Evolutionary conservation across 306 rosid genomes (phyloP), one percentile per base, ranked within the genome.

Genomic region (Citrullus amarus): DNA sequence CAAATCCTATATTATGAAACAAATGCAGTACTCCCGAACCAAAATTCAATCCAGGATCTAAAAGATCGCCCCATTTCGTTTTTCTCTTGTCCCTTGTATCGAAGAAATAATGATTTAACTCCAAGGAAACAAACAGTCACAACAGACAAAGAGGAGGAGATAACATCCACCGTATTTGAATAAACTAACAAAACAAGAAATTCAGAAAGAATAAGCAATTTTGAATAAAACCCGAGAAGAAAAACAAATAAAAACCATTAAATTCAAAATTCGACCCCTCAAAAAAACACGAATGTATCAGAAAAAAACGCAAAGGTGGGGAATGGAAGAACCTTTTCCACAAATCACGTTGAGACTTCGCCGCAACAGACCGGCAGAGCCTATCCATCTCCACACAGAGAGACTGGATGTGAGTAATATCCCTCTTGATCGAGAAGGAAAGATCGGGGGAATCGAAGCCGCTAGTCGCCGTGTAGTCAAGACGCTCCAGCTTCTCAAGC

Each of bases 311-410:
- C 44, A 53, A 61, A 6, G 28, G 38, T 3, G 53, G 25, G 16
- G 20, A 22, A 43, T 41, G 44, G 56, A 39, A 44, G 55, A 41
- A 90, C 98, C 97, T 87, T 85, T 84, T 90, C 98, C 96, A 93
- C 76, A 90, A 96, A 86, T 93, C 97, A 66, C 96, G 96, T 10
- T 93, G 91, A 70, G 97, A 81, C 79, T 91, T 93, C 54, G 91
- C 88, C 0, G 84, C 83, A 4, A 93, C 84, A 2, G 92, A 88
- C 44, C 92, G 91, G 88, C 90, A 95, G 76, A 92, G 95, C 1
- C 95, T 89, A 5, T 92, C 94, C 95, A 94, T 90, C 77, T 94
- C 91, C 38, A 80, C 83, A 81, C 96, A 94, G 79, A 88, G 93
- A 14, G 96, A 94, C 50, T 85, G 97, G 88, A 90, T 84, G 88